Evolutionary conservation across 2,329 filamentous ascomycete species (phyloP).

Genomic region (Clonostachys sp.): DNA sequence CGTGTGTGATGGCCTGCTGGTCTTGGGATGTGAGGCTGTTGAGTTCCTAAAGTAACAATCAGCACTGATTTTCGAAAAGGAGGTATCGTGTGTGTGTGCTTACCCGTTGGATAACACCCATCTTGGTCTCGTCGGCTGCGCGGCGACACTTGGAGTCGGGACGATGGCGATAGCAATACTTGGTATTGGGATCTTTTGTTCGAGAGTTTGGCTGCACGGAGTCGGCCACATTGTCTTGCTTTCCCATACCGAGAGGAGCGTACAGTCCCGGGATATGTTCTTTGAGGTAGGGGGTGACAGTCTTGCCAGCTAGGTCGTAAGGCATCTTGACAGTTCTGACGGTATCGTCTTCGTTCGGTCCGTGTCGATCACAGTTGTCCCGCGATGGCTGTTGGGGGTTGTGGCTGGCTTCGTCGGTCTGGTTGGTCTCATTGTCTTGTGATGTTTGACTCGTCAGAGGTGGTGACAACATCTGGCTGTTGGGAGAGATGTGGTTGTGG

Average conservation of each 20-base stretch:
- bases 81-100: conserved; percentile 18
- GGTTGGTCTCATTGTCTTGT: background rate
- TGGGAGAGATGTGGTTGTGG: no score
- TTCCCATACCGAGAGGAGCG: conserved; percentile 61
- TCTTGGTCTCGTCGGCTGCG: conserved; percentile 90
- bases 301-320: conserved; percentile 66
- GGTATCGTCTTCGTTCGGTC: background rate
- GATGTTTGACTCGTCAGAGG: no score
- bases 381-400: conserved; percentile 3
- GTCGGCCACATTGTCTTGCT: conserved; percentile 13
- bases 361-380: conserved; percentile 5
- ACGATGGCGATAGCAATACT: conserved; percentile 91
- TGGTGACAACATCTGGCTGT: no score
- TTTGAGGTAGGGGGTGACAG: conserved; percentile 81
- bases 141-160: conserved; percentile 91
- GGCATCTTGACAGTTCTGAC: conserved; percentile 40
- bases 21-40: conserved; percentile 77
- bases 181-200: conserved; percentile 66
- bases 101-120: conserved; percentile 90
- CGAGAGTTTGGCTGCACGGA: conserved; percentile 12
- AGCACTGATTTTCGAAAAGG: background rate
- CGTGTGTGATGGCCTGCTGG: conserved; percentile 92
- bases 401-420: background rate
- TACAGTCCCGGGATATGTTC: conserved; percentile 89
- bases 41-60: conserved; percentile 57